A percentile compares a stretch with the other conserved stretches of the same genome.
Evolutionary conservation across 1,284 basidiomycete genomes (phyloP).

Genomic region (Naganishia sp.): DNA sequence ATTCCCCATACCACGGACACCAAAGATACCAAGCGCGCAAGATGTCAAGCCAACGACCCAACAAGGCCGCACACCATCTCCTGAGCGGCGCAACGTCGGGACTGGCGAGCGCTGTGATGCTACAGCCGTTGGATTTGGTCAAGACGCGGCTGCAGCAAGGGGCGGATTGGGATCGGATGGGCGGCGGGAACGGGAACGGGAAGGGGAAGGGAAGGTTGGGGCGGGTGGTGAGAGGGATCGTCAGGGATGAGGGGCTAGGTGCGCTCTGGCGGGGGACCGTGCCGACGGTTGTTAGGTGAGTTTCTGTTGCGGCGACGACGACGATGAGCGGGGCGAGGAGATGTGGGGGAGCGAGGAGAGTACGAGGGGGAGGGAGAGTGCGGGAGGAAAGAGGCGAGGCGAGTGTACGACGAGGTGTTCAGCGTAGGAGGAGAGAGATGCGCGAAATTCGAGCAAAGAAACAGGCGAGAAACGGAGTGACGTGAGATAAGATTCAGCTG

Average conservation of each 20-base stretch:
- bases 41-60: conserved; percentile 6
- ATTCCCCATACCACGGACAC: neutral
- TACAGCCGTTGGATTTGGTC: conserved; percentile 68
- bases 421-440: too few relatives aligned
- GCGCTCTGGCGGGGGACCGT: conserved; percentile 75
- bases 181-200: neutral
- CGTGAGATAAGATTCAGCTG: too few relatives aligned
- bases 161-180: too few relatives aligned
- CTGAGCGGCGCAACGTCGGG: conserved; percentile 51
- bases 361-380: too few relatives aligned
- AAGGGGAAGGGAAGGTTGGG: neutral
- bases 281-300: conserved; percentile 73
- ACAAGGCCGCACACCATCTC: conserved; percentile 51
- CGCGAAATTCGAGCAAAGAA: too few relatives aligned
- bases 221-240: conserved; percentile 38
- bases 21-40: too few relatives aligned
- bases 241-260: conserved; percentile 52
- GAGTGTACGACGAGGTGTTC: too few relatives aligned
- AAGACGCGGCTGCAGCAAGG: conserved; percentile 62
- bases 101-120: conserved; percentile 48
- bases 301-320: too few relatives aligned
- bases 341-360: too few relatives aligned
- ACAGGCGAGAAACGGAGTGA: too few relatives aligned
- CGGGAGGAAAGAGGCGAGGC: too few relatives aligned
- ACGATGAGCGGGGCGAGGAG: too few relatives aligned